Evolutionary conservation across 345 rosid genomes (phyloP).

Genomic region (Syzygium jambos): DNA sequence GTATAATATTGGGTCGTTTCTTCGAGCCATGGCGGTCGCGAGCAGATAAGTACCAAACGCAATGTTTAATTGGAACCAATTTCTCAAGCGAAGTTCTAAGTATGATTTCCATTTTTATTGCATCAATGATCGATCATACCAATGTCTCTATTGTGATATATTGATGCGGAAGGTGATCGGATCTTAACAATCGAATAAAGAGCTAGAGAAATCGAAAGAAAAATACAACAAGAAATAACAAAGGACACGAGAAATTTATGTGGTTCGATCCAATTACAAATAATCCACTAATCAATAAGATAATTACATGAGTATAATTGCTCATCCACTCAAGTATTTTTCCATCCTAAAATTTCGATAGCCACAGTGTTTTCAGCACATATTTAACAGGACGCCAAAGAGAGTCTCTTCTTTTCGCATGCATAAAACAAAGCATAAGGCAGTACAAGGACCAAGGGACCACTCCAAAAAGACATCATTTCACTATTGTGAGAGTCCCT

Average conservation of each 20-base stretch:
- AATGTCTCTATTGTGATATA: neutral
- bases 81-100: neutral
- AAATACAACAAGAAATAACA: neutral
- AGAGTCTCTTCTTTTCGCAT: neutral
- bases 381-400: neutral
- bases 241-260: rapidly evolving
- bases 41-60: neutral
- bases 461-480: neutral
- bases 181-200: neutral
- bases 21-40: neutral
- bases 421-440: neutral
- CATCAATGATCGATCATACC: neutral
- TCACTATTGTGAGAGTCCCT: neutral
- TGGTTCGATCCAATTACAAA: neutral
- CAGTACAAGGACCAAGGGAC: neutral
- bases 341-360: too few species aligned
- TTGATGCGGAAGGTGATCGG: neutral
- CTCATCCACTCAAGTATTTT: neutral
- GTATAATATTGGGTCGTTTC: neutral
- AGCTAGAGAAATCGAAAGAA: neutral
- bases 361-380: too few species aligned
- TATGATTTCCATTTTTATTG: neutral
- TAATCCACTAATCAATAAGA: neutral
- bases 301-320: neutral
- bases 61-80: neutral